Base-by-base conservation (phyloP, 2,329 filamentous ascomycete species). In the Diatrype stigma region DNA sequence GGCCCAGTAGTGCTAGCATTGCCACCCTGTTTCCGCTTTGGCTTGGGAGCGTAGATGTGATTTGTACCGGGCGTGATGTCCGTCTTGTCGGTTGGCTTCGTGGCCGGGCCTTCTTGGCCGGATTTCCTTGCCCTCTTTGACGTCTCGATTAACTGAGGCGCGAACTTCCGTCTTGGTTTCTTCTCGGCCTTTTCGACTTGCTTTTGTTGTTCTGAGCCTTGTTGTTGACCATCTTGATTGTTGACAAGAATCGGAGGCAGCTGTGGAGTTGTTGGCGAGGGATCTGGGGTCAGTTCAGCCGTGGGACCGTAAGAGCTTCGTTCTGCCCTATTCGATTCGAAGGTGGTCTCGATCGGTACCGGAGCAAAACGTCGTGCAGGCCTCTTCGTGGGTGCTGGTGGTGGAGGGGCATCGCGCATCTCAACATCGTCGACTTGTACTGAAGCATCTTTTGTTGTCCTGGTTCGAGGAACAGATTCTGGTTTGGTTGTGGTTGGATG, bases 101-200 rank as follows among this genome's bases (percentile, higher is more conserved):
- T 81, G 28, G 84, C 81, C 19, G 84, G 83, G 6, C 77, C 78
- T 1, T 77, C 68, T 60, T 90, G 86, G 19, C 84, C 84, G 16
- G 80, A 80, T 61, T 84, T 84, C 56, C 87, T 82, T 32, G 84
- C 84, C 48, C 90, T 79, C 60, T 84, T 82, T 3, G 87, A 87
- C 2, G 89, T 92, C 68, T 93, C 90, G 55, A 96, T 85, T 50
- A 96, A 75, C 62, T 93, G 86, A 12, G 90, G 90, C 28, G 85
- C 80, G 67, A 95, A 96, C 53, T 73, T 72, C 56, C 78, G 75
- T 60, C 70, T 71, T 37, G 65, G 63, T 46, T 63, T 67, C 26
- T 56, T 61, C 40, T 60, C 61, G 42, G 54, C 47, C 14, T 65
- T 59, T 42, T 50, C 46, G 6, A 38, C 22, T 23, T 49, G 47